Evolutionary conservation across 345 rosid genomes (phyloP).

Genomic region (Isatis tinctoria): DNA sequence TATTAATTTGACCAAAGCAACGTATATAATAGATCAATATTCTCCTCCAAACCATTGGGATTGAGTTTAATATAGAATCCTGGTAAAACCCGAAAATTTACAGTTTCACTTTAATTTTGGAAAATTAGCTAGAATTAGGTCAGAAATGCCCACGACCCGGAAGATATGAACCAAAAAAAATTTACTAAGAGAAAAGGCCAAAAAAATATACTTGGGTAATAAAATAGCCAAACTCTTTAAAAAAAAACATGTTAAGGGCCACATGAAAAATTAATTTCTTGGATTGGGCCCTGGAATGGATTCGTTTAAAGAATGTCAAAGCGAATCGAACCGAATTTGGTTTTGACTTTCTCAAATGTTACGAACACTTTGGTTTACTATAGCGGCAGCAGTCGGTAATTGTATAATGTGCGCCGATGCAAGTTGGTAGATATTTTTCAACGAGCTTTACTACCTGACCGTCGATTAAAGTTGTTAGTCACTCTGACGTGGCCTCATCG

Average conservation of each 20-base stretch:
- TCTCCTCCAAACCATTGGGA: not conserved
- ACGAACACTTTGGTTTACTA: not conserved
- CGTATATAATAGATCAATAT: not conserved
- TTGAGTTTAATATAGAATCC: not conserved
- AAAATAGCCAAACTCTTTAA: not conserved
- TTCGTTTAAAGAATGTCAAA: not conserved
- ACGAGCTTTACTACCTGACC: not conserved
- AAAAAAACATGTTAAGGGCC: not conserved
- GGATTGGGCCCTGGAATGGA: not conserved
- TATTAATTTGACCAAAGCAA: not conserved
- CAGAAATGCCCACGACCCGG: not conserved
- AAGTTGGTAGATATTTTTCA: not conserved
- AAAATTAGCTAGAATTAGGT: not conserved
- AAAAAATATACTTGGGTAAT: not conserved
- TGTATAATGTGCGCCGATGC: not conserved
- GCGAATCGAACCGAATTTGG: not conserved
- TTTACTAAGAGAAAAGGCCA: not conserved
- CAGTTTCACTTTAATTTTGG: not conserved
- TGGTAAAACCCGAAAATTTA: not conserved
- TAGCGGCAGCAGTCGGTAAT: not conserved
- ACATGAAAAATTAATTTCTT: not conserved
- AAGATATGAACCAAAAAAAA: not conserved
- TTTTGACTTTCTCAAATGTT: not conserved
- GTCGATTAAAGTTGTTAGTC: not conserved
- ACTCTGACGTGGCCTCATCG: slow-evolving; percentile 3